Conservation (phyloP, 1,284 basidiomycete genomes). For the Apiotrichum montevideense region DNA sequence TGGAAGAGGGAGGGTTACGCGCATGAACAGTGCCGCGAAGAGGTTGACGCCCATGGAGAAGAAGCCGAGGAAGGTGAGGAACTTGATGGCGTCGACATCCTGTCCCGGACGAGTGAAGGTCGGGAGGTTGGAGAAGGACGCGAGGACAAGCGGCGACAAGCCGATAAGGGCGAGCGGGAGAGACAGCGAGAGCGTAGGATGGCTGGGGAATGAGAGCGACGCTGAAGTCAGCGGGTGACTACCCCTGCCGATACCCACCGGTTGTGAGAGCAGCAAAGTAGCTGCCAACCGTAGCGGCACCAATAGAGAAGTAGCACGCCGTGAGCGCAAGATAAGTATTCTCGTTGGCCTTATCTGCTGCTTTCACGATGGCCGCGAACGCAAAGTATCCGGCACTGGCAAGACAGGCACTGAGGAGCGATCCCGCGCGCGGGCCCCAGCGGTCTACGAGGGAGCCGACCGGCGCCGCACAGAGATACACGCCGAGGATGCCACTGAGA, state of each 20-base stretch:
- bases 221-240: constrained; percentile 21
- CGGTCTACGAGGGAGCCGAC: constrained; percentile 42
- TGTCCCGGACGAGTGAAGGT: constrained; percentile 17
- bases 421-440: constrained; percentile 41
- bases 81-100: constrained; percentile 34
- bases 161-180: constrained; percentile 43
- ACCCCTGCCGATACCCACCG: constrained; percentile 17
- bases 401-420: constrained; percentile 36
- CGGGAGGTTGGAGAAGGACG: constrained; percentile 36
- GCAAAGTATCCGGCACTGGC: constrained; percentile 38
- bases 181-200: constrained; percentile 45
- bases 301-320: constrained; percentile 40
- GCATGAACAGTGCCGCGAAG: constrained; percentile 41
- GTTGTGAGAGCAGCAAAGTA: constrained; percentile 46
- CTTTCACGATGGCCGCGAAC: constrained; percentile 33
- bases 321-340: constrained; percentile 31
- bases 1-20: constrained; percentile 25
- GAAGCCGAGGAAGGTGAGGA: constrained; percentile 39
- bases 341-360: not conserved
- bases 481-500: constrained; percentile 43
- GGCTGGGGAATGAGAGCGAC: constrained; percentile 42
- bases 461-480: constrained; percentile 46
- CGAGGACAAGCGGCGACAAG: constrained; percentile 42
- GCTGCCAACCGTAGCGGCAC: constrained; percentile 43
- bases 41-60: constrained; percentile 40